Base-by-base conservation (phyloP, 768 basidiomycete species). In the Hydnum rufescens region DNA sequence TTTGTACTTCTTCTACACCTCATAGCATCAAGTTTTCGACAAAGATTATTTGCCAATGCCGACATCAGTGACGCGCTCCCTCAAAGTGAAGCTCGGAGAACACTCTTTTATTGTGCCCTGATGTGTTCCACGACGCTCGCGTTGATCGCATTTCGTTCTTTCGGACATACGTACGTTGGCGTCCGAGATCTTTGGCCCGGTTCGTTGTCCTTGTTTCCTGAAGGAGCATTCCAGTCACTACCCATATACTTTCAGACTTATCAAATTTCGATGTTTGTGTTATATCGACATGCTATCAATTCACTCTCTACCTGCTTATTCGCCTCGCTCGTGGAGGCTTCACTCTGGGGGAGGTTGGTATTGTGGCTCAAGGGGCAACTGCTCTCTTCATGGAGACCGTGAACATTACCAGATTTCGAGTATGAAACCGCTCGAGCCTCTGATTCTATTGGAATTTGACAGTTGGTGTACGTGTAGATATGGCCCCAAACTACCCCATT, bases 311-410 rank as follows among this genome's bases (percentile, higher is more conserved):
- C 64, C 71, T 83, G 46, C 83, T 84, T 39, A 72, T 95, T 39
- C 76, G 95, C 23, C 71, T 99, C 42, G 92, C 90, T 3, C 83
- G 95, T 59, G 76, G 83, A n/a, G 86, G 85, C 6, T 92, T 97
- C 66, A 97, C 92, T 0, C 73, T 99, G 1, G 95, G 95, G 30
- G 95, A 99, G 63, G 73, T 97, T 18, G 82, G 81, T 25, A 66
- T 96, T 25, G 85, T 93, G 18, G 82, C 80, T 42, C 86, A 87
- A 58, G 88, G 89, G 39, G 89, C 84, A 3, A 83, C 89, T 2
- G 80, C 80, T 0, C 63, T 97, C 23, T 80, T 78, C 58, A 79
- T 89, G 70, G 93, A 97, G 64, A 72, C 84, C 31, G 68, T 89
- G 56, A 84, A 86, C 58, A 62, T 97, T 49, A 93, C 89, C 1